Evolutionary conservation across 352 stramenopile genomes (phyloP).

Genomic region (Elongisporangium senticosum): DNA sequence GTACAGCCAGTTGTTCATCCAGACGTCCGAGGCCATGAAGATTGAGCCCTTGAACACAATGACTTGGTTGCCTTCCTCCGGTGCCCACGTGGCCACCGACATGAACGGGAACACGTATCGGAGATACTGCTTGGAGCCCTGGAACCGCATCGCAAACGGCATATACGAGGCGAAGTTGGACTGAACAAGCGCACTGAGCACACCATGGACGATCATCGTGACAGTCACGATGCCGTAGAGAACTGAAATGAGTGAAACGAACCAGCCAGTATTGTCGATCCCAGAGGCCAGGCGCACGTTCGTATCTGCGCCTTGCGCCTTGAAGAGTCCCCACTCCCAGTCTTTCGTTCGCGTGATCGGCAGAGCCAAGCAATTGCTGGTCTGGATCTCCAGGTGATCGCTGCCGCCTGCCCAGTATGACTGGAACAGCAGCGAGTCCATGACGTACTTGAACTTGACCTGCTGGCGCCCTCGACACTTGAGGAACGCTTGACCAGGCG

Average conservation of each 20-base stretch:
- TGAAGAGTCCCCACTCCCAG: conserved; percentile 16
- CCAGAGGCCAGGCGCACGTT: conserved; percentile 6
- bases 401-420: conserved; percentile 27
- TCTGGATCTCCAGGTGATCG: conserved; percentile 30
- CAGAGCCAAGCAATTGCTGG: conserved; percentile 20
- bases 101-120: conserved; percentile 5
- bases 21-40: conserved; percentile 29
- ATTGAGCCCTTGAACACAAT: conserved; percentile 18
- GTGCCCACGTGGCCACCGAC: conserved; percentile 5
- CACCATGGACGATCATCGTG: conserved; percentile 12
- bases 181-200: conserved; percentile 6
- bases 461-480: conserved; percentile 17
- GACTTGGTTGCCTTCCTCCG: conserved; percentile 2
- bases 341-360: conserved; percentile 8
- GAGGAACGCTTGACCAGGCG: conserved; percentile 17
- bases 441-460: conserved; percentile 18
- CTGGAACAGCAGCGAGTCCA: conserved; percentile 25
- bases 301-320: conserved; percentile 10
- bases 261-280: conserved; percentile 13
- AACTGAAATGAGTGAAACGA: conserved; percentile 10
- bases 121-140: too few species aligned
- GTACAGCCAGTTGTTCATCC: conserved; percentile 45
- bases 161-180: conserved; percentile 10
- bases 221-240: conserved; percentile 25
- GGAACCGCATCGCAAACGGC: conserved; percentile 7